phyloP scores from a whole-genome alignment of 306 rosid genomes.

The Cercis canadensis region DNA sequence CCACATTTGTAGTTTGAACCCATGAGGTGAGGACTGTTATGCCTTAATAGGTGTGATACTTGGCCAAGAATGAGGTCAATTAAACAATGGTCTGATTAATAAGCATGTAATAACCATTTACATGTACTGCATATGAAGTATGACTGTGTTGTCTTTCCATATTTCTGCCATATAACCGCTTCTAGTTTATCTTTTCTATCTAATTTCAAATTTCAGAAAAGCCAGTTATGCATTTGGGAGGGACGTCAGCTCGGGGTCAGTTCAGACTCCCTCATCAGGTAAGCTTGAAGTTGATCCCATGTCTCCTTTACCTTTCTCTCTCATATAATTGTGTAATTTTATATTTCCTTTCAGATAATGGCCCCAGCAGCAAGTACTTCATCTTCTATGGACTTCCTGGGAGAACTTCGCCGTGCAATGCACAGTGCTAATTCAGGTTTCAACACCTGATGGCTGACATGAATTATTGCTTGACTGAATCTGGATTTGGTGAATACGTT shows the following conservation, averaged over 20 bases:
- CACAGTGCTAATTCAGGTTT: constrained; percentile 39
- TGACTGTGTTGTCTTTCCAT: constrained; percentile 12
- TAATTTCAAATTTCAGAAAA: constrained; percentile 62
- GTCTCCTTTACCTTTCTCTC: background rate
- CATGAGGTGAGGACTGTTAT: no score
- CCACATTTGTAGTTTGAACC: no score
- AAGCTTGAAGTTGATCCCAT: constrained; percentile 13
- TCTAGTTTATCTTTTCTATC: constrained; percentile 24
- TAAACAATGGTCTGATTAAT: background rate
- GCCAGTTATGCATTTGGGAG: constrained; percentile 68
- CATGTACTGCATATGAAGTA: background rate
- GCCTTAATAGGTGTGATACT: no score
- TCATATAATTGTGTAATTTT: constrained; percentile 5
- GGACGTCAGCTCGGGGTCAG: constrained; percentile 62
- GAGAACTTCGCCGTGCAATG: constrained; percentile 65
- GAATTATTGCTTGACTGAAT: constrained; percentile 15
- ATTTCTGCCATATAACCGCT: background rate
- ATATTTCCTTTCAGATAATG: constrained; percentile 46
- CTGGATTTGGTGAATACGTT: constrained; percentile 30
- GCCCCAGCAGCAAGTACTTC: constrained; percentile 42
- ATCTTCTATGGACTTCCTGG: constrained; percentile 63
- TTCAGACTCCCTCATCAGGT: constrained; percentile 75
- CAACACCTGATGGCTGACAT: constrained; percentile 39
- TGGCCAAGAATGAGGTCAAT: no score
- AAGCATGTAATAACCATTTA: background rate